phyloP scores from a whole-genome alignment of 306 rosid species.

The Gleditsia sinensis region DNA sequence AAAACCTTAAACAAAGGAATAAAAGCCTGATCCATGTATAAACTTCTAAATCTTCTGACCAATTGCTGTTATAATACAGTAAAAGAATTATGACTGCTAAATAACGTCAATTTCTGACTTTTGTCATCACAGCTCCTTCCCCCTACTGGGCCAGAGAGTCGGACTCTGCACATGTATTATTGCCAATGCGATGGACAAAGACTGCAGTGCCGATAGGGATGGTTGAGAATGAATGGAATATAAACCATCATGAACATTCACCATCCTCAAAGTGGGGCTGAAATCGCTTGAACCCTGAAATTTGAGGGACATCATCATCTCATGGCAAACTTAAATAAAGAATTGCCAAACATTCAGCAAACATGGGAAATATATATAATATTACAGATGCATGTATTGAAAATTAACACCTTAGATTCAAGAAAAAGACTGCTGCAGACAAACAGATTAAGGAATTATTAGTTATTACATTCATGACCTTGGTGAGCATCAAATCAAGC shows the following conservation, averaged over 20 bases:
- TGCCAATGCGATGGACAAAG: conserved; percentile 90
- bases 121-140: conserved; percentile 44
- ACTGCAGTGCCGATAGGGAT: conserved; percentile 70
- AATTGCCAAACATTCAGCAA: conserved; percentile 11
- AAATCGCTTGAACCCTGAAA: conserved; percentile 55
- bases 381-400: conserved; percentile 5
- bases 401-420: neutral
- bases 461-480: conserved; percentile 29
- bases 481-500: neutral
- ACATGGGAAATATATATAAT: neutral
- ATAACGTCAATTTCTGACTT: conserved; percentile 42
- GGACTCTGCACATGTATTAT: conserved; percentile 74
- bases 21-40: conserved; percentile 38
- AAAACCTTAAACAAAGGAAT: conserved; percentile 40
- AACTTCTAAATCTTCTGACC: conserved; percentile 44
- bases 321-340: neutral
- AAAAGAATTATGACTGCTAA: conserved; percentile 43
- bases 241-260: conserved; percentile 72
- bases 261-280: conserved; percentile 73
- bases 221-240: conserved; percentile 72
- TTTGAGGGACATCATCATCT: conserved; percentile 27
- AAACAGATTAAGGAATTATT: conserved; percentile 10
- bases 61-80: conserved; percentile 53
- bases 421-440: neutral
- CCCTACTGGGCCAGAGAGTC: conserved; percentile 57